Base-by-base conservation (phyloP, 2,329 filamentous ascomycete genomes). In the Phialemonium atrogriseum region DNA sequence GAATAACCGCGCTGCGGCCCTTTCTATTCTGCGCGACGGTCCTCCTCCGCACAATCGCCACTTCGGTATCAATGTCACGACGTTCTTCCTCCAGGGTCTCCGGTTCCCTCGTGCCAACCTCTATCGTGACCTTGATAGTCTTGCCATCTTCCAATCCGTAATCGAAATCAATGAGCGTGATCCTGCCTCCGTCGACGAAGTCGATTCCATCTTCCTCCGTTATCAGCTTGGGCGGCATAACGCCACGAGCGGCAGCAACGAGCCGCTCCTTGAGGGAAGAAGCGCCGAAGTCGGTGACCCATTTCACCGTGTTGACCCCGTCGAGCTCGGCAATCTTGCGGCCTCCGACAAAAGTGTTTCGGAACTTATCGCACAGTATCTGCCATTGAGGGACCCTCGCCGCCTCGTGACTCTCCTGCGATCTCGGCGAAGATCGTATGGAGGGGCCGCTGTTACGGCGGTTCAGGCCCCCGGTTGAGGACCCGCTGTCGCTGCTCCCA, bases 121-220 rank as follows among this genome's bases (percentile, higher is more conserved):
- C 84, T 32, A 91, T 80, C 2, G 68, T 77, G 24, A 84, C 56
- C 37, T 81, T 71, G 1, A 55, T 58, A 34, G 66, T 64, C 25
- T 57, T 52, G 4, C 79, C 80, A 48, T 83, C 62, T 5, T 48
- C 55, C 2, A 67, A 45, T 1, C 67, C 60, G 43, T 82, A 82
- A 41, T 80, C 72, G 51, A 89, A 89, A 51, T 89, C 84, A 26
- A 88, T 61, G 7, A 89, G 59, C 8, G 73, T 70, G 25, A 91
- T 62, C 38, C 84, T 71, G 10, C 84, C 84, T 6, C 84, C 83
- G 46, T 89, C 84, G n/a, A 84, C 70, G 41, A 84, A 84, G 46
- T 83, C 73, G 31, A 80, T 70, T 27, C 75, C 77, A 42, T 86
- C 82, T 41, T 85, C 78, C 34, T 84, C 80, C 4, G 74, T 68